Conservation (phyloP, 139 green algal genomes). For the Coelastrella sp. region DNA sequence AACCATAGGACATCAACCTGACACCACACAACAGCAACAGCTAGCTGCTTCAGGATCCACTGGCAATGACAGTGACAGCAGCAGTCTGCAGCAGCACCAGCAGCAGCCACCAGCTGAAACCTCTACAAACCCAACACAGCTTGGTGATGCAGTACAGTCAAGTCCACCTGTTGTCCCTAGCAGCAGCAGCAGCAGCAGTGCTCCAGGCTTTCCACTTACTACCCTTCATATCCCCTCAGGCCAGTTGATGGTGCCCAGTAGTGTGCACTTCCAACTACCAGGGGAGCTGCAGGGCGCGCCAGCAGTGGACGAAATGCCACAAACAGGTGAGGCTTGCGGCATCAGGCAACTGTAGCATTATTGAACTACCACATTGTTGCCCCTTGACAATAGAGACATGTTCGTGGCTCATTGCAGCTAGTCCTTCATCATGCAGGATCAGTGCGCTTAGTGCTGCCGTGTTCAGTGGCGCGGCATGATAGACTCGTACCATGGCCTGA, state of each 20-base stretch:
- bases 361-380: no score
- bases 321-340: not conserved
- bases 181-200: not conserved
- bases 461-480: no score
- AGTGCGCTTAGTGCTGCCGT: no score
- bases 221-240: slow-evolving; percentile 34
- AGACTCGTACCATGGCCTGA: no score
- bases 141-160: not conserved
- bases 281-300: slow-evolving; percentile 2
- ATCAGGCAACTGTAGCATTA: no score
- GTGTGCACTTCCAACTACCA: slow-evolving; percentile 41
- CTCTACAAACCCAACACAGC: not conserved
- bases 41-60: no score
- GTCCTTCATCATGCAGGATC: no score
- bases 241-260: not conserved
- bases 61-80: slow-evolving; percentile 5
- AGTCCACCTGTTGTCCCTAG: no score
- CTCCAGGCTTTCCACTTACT: not conserved
- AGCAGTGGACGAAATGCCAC: not conserved
- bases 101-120: slow-evolving; percentile 5
- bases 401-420: no score
- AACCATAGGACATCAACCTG: no score
- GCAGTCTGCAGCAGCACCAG: not conserved
- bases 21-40: no score
- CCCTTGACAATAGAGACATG: no score